Conservation (phyloP, 495 filamentous ascomycete genomes). For the Bryoglossum gracile region DNA sequence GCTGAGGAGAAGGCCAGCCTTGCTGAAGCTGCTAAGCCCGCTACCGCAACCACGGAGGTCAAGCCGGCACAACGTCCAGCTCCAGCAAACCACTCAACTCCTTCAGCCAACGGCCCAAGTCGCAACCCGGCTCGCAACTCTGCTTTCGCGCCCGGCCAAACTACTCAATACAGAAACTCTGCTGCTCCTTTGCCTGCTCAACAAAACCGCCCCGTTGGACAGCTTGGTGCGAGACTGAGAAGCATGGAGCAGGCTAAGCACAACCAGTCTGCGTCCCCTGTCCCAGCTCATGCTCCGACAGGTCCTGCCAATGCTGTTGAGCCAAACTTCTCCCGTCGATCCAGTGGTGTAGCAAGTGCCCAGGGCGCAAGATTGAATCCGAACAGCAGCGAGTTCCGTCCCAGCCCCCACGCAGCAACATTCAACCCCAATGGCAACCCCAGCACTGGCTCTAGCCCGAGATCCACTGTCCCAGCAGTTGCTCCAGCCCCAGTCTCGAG, state of each 20-base stretch:
- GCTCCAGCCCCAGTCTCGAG: conserved; percentile 41
- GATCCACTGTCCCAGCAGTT: conserved; percentile 42
- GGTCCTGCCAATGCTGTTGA: conserved; percentile 44
- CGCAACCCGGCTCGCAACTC: conserved; percentile 16
- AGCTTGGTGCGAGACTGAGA: conserved; percentile 39
- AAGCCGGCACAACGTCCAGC: conserved; percentile 22
- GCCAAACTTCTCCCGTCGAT: conserved; percentile 38
- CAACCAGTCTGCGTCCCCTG: conserved; percentile 14
- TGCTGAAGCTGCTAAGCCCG: conserved; percentile 25
- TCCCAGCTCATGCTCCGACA: conserved; percentile 37
- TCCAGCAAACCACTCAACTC: conserved; percentile 20
- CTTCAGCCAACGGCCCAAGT: conserved; percentile 16
- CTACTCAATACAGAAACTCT: too few species aligned
- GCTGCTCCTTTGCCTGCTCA: conserved; percentile 11
- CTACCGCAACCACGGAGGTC: conserved; percentile 14
- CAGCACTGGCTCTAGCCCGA: conserved; percentile 59
- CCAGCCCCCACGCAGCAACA: conserved; percentile 65
- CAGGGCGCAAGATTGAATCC: conserved; percentile 69
- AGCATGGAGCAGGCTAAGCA: conserved; percentile 36
- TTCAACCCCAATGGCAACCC: conserved; percentile 66
- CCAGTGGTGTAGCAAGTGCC: conserved; percentile 36
- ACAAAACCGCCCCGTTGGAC: conserved; percentile 23
- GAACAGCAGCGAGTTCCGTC: conserved; percentile 75
- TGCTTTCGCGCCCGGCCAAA: conserved; percentile 11
- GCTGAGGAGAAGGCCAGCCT: conserved; percentile 43